These are phyloP conservation scores for Aspergillus homomorphus DNA, from an alignment of 495 filamentous ascomycete genomes.

Conservation along the genomic window DNA sequence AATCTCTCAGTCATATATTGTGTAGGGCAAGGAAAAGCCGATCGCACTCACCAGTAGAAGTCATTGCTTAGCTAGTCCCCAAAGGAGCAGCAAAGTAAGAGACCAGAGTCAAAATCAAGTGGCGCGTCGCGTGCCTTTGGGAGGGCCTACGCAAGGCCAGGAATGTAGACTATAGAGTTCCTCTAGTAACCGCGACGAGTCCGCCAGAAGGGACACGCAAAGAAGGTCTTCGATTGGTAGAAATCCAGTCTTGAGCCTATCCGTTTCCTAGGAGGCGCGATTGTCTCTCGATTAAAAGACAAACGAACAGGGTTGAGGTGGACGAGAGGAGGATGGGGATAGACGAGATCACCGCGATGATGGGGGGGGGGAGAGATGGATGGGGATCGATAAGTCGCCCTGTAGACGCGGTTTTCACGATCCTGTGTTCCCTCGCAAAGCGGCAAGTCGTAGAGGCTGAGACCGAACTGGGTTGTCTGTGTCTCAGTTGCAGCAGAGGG, in stretches of 20 bases:
- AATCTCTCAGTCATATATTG: constrained; percentile 36
- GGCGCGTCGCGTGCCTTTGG: constrained; percentile 43
- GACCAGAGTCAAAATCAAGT: constrained; percentile 25
- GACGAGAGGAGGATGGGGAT: constrained; percentile 5
- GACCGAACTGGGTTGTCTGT: constrained; percentile 14
- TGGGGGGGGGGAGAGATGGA: constrained; percentile 12
- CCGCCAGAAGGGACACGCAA: constrained; percentile 7
- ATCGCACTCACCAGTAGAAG: constrained; percentile 42
- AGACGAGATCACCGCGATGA: constrained; percentile 3
- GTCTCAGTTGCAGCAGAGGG: constrained; percentile 37
- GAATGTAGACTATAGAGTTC: constrained; percentile 44
- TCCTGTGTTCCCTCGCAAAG: constrained; percentile 11
- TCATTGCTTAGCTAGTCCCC: constrained; percentile 32
- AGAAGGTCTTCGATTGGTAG: constrained; percentile 22
- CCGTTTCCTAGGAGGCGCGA: constrained; percentile 23
- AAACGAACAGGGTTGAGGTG: constrained; percentile 4
- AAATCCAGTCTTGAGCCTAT: constrained; percentile 6
- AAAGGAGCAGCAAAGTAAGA: constrained; percentile 14
- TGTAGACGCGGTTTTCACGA: constrained; percentile 22
- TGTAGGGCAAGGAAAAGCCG: constrained; percentile 22
- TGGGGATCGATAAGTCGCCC: constrained; percentile 18
- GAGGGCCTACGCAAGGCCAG: constrained; percentile 40
- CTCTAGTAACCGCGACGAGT: constrained; percentile 30
- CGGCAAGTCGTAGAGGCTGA: constrained; percentile 8
- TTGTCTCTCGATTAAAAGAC: constrained; percentile 26